Base-by-base conservation (phyloP, 2,329 filamentous ascomycete genomes). In the Fusarium subtropicale region DNA sequence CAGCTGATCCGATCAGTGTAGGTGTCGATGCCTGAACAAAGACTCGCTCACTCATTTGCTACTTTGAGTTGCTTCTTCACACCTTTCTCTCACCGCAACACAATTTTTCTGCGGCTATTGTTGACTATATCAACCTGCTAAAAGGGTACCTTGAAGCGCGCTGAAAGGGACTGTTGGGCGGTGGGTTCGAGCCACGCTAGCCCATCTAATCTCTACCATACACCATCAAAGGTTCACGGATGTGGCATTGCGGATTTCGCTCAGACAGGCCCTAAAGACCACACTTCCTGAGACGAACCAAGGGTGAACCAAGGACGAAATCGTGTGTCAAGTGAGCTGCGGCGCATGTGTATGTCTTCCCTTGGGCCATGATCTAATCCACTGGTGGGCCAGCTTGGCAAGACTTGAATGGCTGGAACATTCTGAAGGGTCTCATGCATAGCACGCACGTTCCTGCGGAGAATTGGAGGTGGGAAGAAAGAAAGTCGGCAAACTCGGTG, bases 291-390 rank as follows among this genome's bases (percentile, higher is more conserved):
- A 18, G 44, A 57, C 60, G 60, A 71, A 61, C 64, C 64, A 70
- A 55, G 22, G 39, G 51, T 52, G 59, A 70, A 60, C 63, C 63
- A 71, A 71, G 71, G 68, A 50, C 64, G 59, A 66, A 62, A 64
- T n/a, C 67, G 68, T 60, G 65, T 64, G 74, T 76, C 75, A 76
- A 76, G 74, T 76, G 74, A 76, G 75, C 67, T 75, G 66, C 72
- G 71, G 71, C 71, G 69, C 60, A 76, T 76, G 75, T 76, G 71
- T 73, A 64, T 68, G 62, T 76, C 56, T 73, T 66, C 71, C 66
- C 45, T 72, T 55, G 66, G 62, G 64, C 60, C 65, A 66, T 63
- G 53, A 46, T 60, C 66, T 56, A 67, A 47, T 64, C 65, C 63
- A 68, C 65, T 51, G 52, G 60, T 66, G 65, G 68, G 58, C 60